Evolutionary conservation across 2,329 filamentous ascomycete species (phyloP), one percentile per base, ranked within the genome.

Genomic region (Colletotrichum chlorophyti): DNA sequence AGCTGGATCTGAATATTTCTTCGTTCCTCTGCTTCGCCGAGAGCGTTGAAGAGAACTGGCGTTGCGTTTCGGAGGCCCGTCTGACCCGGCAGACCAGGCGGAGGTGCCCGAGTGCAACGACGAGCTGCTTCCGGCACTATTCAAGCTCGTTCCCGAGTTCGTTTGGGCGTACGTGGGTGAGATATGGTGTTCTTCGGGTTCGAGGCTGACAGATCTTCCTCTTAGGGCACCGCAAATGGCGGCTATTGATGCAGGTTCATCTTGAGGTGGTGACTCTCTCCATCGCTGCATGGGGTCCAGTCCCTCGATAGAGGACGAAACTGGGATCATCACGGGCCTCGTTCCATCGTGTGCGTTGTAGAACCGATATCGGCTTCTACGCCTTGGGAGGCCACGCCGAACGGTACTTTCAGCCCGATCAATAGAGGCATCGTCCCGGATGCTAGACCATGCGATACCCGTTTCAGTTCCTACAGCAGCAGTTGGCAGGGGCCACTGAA

Each of bases 201-300:
- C 29, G 17, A 21, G 17, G 8, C 6, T 14, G 14, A 26, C 11
- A 21, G 7, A 19, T 11, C 17, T 23, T 21, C 32, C 29, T 24
- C 35, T 65, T 26, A 72, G 54, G 2, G 70, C 70, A 0, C 62
- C 41, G 2, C 68, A 66, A 27, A 73, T 74, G 1, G 65, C 69
- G 8, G 64, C 61, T 2, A 72, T 64, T 1, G 61, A 53, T 1
- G 68, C 69, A 3, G 66, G 66, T 61, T 76, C 66, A 53, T 73
- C 45, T 54, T 73, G 53, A 2, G 74, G 63, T 3, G 70, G 70
- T 0, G 71, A 73, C 15, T 68, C 61, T 6, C 66, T 58, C 71
- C 71, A 74, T 49, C 71, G 57, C 51, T 72, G 65, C 8, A 72
- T 47, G 2, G 70, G 71, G 8, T 66, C 67, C 45, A 68, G 29